phyloP scores from a whole-genome alignment of 179 eudicot species.

The Silene vulgaris region DNA sequence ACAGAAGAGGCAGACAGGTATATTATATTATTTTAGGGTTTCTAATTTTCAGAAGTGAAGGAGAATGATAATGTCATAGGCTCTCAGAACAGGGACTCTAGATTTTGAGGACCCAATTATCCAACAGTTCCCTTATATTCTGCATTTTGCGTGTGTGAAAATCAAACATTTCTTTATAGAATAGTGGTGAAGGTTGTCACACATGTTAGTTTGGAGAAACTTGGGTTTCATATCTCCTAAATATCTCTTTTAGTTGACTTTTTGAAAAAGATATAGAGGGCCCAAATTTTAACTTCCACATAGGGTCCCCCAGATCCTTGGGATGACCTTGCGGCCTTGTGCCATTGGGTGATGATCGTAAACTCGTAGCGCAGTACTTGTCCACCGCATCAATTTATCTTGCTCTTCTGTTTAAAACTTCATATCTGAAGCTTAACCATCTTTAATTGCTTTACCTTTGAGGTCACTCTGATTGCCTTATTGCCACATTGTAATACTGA shows the following conservation, averaged over 20 bases:
- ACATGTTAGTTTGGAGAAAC: not conserved
- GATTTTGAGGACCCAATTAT: not conserved
- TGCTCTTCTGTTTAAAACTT: conserved; percentile 7
- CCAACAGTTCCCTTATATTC: not conserved
- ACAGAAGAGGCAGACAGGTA: conserved; percentile 86
- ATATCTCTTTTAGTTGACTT: not conserved
- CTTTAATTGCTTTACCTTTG: conserved; percentile 1
- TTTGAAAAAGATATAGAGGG: too few species aligned
- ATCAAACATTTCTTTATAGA: too few species aligned
- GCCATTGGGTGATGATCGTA: not conserved
- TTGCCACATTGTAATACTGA: conserved; percentile 17
- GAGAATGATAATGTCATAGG: conserved; percentile 8
- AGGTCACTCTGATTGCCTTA: conserved; percentile 1
- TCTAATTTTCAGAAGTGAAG: not conserved
- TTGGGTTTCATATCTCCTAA: not conserved
- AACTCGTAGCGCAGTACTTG: not conserved
- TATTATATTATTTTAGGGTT: conserved; percentile 13
- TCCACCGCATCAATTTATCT: not conserved
- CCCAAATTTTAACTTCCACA: not conserved
- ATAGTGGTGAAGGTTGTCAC: not conserved
- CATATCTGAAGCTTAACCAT: conserved; percentile 2
- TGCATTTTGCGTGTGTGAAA: not conserved
- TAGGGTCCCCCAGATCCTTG: not conserved
- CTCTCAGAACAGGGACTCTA: not conserved
- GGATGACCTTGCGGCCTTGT: not conserved